Evolutionary conservation across 78 protist genomes (phyloP).

Genomic region (Dictyostelium purpureum): DNA sequence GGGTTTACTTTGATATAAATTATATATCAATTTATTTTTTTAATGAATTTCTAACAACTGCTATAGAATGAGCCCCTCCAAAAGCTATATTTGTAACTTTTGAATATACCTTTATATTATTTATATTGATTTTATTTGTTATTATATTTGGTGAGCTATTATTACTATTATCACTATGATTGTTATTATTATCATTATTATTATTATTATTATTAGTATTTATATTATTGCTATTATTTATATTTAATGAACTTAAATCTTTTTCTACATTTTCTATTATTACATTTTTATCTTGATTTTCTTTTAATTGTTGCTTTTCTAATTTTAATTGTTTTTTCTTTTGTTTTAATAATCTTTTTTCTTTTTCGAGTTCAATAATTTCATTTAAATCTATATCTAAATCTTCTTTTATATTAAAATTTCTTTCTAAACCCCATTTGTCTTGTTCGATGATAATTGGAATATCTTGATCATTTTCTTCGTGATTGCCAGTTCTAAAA

Average conservation of each 20-base stretch:
- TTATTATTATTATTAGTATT: background rate
- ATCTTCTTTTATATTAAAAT: background rate
- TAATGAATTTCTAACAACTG: conserved; percentile 6
- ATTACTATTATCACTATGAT: background rate
- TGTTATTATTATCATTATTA: background rate
- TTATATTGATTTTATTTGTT: background rate
- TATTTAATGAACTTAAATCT: background rate
- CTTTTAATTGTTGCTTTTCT: background rate
- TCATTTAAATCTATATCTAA: background rate
- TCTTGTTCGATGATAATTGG: background rate
- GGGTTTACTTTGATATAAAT: background rate
- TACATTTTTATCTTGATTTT: background rate
- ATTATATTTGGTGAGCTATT: background rate
- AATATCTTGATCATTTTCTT: conserved; percentile 44
- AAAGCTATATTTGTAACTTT: conserved; percentile 25
- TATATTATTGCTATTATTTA: background rate
- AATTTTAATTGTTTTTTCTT: conserved; percentile 19
- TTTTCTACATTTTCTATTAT: background rate
- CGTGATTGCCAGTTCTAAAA: conserved; percentile 29
- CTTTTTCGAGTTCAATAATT: background rate
- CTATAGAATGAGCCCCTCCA: conserved; percentile 36
- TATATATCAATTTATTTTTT: background rate
- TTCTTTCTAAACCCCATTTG: conserved; percentile 32
- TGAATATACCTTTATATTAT: conserved; percentile 9
- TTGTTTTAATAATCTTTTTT: background rate